These are phyloP conservation scores for Penicillium malachiteum DNA, from an alignment of 495 filamentous ascomycete genomes.

Conservation along the genomic window DNA sequence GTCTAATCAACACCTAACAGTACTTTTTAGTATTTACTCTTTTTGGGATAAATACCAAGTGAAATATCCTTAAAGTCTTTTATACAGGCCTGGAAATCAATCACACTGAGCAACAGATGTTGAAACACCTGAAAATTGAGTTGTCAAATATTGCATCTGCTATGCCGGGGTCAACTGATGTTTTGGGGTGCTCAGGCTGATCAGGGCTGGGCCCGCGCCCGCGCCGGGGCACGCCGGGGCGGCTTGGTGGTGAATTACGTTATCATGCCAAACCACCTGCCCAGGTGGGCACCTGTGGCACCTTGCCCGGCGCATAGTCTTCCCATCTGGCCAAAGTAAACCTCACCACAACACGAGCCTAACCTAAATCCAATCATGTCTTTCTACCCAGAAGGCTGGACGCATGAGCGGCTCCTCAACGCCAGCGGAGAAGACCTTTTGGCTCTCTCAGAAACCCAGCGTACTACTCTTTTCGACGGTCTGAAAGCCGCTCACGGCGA, in stretches of 20 bases:
- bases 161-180: too few relatives aligned
- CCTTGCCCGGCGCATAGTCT: neutral
- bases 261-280: neutral
- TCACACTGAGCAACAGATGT: too few relatives aligned
- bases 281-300: too few relatives aligned
- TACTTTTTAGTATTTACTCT: too few relatives aligned
- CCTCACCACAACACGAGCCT: neutral
- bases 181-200: too few relatives aligned
- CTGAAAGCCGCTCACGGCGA: neutral
- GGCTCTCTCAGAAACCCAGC: neutral
- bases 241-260: conserved; percentile 4
- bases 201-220: too few relatives aligned
- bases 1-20: too few relatives aligned
- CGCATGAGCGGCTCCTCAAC: neutral
- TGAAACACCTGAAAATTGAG: too few relatives aligned
- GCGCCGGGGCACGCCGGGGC: neutral
- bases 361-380: neutral
- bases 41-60: too few relatives aligned
- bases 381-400: conserved; percentile 1
- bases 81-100: too few relatives aligned
- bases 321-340: neutral
- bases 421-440: neutral
- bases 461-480: neutral
- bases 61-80: too few relatives aligned
- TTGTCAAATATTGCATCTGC: too few relatives aligned